Evolutionary conservation across 192 early-diverging fungal genomes (phyloP).

Genomic region (Backusella morwellensis): DNA sequence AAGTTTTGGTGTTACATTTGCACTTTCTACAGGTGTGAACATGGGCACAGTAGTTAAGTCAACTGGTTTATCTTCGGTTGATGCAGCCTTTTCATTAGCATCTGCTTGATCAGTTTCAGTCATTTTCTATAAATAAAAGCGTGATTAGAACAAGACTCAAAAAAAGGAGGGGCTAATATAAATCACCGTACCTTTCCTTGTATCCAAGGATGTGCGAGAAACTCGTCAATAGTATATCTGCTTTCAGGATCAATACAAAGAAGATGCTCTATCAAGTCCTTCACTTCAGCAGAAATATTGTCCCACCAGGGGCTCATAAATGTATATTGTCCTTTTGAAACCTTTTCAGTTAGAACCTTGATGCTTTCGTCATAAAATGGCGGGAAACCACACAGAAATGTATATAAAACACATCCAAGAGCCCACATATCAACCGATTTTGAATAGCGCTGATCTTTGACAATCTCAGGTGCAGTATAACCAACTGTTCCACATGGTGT

Average conservation of each 20-base stretch:
- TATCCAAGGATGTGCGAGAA: conserved; percentile 81
- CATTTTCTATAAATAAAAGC: not conserved
- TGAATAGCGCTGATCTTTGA: conserved; percentile 77
- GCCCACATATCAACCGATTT: conserved; percentile 88
- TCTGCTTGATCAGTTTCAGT: not conserved
- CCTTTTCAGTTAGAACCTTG: conserved; percentile 77
- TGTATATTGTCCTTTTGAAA: conserved; percentile 79
- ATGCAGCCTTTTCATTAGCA: not conserved
- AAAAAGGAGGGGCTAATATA: not conserved
- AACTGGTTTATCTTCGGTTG: not conserved
- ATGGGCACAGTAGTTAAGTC: not conserved
- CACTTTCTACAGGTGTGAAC: not conserved
- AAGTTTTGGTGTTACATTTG: not conserved
- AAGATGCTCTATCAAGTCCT: conserved; percentile 68
- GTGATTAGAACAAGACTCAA: not conserved
- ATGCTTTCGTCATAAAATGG: conserved; percentile 83
- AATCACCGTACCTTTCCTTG: not conserved
- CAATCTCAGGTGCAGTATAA: conserved; percentile 92
- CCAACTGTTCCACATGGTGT: conserved; percentile 94
- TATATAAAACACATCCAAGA: conserved; percentile 83
- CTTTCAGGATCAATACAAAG: conserved; percentile 67
- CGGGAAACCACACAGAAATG: conserved; percentile 76
- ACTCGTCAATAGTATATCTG: conserved; percentile 81
- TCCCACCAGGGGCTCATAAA: conserved; percentile 95
- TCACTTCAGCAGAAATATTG: conserved; percentile 69